Evolutionary conservation across 1,284 basidiomycete species (phyloP).

Genomic region (Anthracocystis panici-leucophaei): DNA sequence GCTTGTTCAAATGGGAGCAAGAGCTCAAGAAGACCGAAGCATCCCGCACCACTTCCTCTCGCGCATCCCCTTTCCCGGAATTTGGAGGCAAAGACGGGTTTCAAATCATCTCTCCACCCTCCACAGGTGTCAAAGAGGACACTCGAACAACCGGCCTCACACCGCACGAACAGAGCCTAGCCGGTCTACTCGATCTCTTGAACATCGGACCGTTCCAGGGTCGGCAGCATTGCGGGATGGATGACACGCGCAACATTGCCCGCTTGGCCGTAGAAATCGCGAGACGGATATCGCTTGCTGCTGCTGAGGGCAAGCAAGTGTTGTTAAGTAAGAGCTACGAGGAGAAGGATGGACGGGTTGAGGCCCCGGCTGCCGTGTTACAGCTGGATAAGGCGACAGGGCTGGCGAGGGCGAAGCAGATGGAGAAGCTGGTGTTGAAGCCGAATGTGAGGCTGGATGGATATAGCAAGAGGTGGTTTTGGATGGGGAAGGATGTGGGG

Average conservation of each 20-base stretch:
- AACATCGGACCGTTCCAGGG: conserved; percentile 68
- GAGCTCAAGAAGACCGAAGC: conserved; percentile 29
- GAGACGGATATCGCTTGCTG: conserved; percentile 25
- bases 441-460: conserved; percentile 42
- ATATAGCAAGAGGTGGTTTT: conserved; percentile 32
- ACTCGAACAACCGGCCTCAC: conserved; percentile 20
- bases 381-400: conserved; percentile 16
- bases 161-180: conserved; percentile 49
- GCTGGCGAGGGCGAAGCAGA: conserved; percentile 19
- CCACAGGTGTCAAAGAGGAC: conserved; percentile 12
- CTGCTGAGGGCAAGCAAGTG: conserved; percentile 26
- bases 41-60: conserved; percentile 3
- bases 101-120: conserved; percentile 35
- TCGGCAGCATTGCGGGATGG: conserved; percentile 72
- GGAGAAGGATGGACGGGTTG: conserved; percentile 29
- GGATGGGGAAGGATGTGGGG: conserved; percentile 37
- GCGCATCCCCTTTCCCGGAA: conserved; percentile 15
- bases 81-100: conserved; percentile 51
- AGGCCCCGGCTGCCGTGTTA: conserved; percentile 22
- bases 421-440: conserved; percentile 36
- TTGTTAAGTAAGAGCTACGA: conserved; percentile 34
- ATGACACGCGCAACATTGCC: conserved; percentile 71
- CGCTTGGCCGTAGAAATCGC: conserved; percentile 65
- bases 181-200: conserved; percentile 50
- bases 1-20: conserved; percentile 47